Percentiles rank a stretch among this genome's conserved stretches.
Conservation (phyloP, 257 asterid species). For the Cruciata laevipes region DNA sequence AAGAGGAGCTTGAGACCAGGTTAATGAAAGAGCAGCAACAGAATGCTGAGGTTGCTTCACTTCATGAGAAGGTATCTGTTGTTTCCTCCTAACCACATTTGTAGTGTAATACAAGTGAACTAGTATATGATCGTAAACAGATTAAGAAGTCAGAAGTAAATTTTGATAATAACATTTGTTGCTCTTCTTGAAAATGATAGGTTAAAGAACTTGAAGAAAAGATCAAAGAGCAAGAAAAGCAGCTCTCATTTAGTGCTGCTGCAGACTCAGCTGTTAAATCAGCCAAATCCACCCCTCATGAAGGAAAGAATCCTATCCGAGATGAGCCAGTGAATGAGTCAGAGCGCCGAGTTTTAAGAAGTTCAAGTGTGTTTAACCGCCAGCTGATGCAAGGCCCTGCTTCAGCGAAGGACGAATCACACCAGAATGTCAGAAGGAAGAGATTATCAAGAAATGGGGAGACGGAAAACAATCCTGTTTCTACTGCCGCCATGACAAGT, state of each 20-base stretch:
- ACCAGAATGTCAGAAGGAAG: conserved; percentile 39
- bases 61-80: conserved; percentile 45
- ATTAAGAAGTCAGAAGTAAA: not conserved
- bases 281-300: conserved; percentile 37
- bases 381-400: conserved; percentile 35
- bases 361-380: conserved; percentile 36
- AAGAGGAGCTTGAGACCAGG: not conserved
- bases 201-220: conserved; percentile 69
- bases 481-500: conserved; percentile 24
- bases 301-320: conserved; percentile 25
- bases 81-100: not conserved
- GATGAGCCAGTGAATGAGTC: conserved; percentile 37
- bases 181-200: conserved; percentile 29
- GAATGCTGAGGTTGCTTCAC: conserved; percentile 34
- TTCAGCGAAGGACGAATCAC: conserved; percentile 38
- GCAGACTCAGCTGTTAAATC: conserved; percentile 27
- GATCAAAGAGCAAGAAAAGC: conserved; percentile 60
- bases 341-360: conserved; percentile 57
- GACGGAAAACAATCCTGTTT: conserved; percentile 38
- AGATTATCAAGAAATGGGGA: conserved; percentile 56
- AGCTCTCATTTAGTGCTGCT: conserved; percentile 21
- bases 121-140: not conserved
- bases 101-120: not conserved
- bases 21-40: conserved; percentile 16
- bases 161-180: not conserved